Evolutionary conservation across 352 stramenopile genomes (phyloP).

Genomic region (Pilasporangium apinafurcum): DNA sequence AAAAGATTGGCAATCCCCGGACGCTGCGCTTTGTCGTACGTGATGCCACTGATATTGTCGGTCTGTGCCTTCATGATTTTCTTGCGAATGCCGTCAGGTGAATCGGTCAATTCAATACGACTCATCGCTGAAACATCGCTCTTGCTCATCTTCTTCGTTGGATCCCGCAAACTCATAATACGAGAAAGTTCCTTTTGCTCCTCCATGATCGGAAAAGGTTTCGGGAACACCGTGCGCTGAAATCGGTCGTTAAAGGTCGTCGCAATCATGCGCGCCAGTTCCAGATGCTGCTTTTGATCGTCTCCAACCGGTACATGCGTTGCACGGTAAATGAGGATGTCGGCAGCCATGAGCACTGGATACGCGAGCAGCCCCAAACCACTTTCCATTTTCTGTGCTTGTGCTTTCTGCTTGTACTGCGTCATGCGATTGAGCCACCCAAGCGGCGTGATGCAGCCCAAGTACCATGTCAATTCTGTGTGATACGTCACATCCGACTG

Average conservation of each 20-base stretch:
- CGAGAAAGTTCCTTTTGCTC: conserved; percentile 66
- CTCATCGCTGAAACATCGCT: conserved; percentile 86
- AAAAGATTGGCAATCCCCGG: conserved; percentile 96
- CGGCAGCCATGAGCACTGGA: conserved; percentile 97
- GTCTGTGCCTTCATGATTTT: conserved; percentile 90
- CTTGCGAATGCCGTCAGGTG: conserved; percentile 56
- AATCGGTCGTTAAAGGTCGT: conserved; percentile 96
- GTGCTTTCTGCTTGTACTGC: conserved; percentile 99
- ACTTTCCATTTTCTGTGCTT: conserved; percentile 61
- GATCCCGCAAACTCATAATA: conserved; percentile 97
- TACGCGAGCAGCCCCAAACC: conserved; percentile 96
- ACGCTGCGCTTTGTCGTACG: conserved; percentile 88
- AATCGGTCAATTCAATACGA: conserved; percentile 93
- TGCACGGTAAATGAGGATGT: conserved; percentile 99
- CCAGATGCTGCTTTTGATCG: conserved; percentile 97
- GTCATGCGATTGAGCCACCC: conserved; percentile 99
- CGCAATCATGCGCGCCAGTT: conserved; percentile 97
- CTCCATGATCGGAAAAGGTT: conserved; percentile 43
- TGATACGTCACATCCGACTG: conserved; percentile 84
- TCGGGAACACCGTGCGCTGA: conserved; percentile 47
- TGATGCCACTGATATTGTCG: conserved; percentile 70
- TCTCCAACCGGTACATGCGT: conserved; percentile 97
- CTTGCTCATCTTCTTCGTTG: conserved; percentile 99
- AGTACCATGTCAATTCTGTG: conserved; percentile 95
- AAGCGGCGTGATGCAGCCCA: conserved; percentile 97